A percentile compares a stretch with the other conserved stretches of the same genome.
phyloP scores from a whole-genome alignment of 1,284 basidiomycete species.

The Leccinum ponderosum region DNA sequence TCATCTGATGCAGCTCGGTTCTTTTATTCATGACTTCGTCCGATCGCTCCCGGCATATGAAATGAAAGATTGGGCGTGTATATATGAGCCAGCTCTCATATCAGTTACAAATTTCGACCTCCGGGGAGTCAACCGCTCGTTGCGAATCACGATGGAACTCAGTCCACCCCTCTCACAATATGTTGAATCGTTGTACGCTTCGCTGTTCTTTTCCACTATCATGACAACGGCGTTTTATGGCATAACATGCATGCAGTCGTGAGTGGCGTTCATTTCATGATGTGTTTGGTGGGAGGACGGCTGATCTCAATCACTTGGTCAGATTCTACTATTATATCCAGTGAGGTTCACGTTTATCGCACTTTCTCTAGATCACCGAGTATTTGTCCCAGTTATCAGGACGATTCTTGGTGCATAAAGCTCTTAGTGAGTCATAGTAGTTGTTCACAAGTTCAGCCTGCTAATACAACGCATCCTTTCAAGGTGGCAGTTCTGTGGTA shows the following conservation, averaged over 20 bases:
- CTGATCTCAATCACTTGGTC: neutral
- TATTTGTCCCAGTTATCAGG: constrained; percentile 9
- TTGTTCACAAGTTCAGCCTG: neutral
- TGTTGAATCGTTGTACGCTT: neutral
- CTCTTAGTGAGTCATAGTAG: constrained; percentile 8
- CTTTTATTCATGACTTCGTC: neutral
- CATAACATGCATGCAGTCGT: neutral
- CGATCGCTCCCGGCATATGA: neutral
- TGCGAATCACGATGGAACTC: neutral
- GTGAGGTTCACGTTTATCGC: neutral
- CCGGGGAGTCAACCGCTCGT: neutral
- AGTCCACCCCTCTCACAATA: neutral
- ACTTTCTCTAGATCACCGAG: neutral
- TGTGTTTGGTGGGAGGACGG: neutral
- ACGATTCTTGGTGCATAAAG: constrained; percentile 7
- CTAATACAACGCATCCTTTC: neutral
- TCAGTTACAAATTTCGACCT: neutral
- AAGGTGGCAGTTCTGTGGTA: constrained; percentile 15
- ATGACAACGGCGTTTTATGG: neutral
- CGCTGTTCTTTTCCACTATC: neutral
- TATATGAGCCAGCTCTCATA: neutral
- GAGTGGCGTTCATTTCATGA: neutral
- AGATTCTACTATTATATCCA: constrained; percentile 20
- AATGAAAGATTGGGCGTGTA: neutral
- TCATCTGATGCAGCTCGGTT: neutral